Evolutionary conservation across 164 flowering plant genomes (phyloP), one percentile per base, ranked within the genome.

Genomic region (Cinnamomum micranthum): DNA sequence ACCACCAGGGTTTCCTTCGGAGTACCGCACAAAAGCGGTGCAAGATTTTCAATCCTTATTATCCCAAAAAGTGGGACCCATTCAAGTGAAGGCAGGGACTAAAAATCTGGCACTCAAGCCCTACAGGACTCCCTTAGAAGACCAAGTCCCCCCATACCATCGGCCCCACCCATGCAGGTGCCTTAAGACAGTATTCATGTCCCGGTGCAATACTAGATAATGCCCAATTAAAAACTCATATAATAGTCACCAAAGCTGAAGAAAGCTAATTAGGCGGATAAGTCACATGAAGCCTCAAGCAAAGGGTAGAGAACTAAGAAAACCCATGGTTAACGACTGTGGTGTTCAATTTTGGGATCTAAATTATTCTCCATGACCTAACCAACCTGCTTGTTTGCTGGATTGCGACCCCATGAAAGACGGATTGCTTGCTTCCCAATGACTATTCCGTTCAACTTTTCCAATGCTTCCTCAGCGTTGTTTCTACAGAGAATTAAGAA

Each of bases 391-490:
- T 90, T 94, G 80, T 90, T 94, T 52, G 91, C 98, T 72, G 96
- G 92, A 81, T 89, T 94, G 25, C 97, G 97, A 50, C 98, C 98
- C 98, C 98, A 94, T 65, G 98, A 92, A 77, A 94, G 95, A 12
- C 97, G 93, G 47, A 92, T 91, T 2, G 95, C 89, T 80, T 91
- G 95, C 78, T 91, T 91, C 24, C 98, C 98, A 62, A 94, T 92
- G 10, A 85, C 83, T 4, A 92, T 80, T 22, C 97, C 97, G 76
- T 86, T 92, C 83, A 94, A 80, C 68, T 84, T 89, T 81, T 86
- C 85, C 81, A 92, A 81, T 51, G 98, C 98, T 75, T 92, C 98
- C 81, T 91, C 97, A 47, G 97, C 98, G 77, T 85, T 78, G 70
- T 76, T 84, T 75, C 97, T 92, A 90, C 70, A 70, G 78, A 67